Base-by-base conservation (phyloP, 1,284 basidiomycete species). In the Ustilago curta region DNA sequence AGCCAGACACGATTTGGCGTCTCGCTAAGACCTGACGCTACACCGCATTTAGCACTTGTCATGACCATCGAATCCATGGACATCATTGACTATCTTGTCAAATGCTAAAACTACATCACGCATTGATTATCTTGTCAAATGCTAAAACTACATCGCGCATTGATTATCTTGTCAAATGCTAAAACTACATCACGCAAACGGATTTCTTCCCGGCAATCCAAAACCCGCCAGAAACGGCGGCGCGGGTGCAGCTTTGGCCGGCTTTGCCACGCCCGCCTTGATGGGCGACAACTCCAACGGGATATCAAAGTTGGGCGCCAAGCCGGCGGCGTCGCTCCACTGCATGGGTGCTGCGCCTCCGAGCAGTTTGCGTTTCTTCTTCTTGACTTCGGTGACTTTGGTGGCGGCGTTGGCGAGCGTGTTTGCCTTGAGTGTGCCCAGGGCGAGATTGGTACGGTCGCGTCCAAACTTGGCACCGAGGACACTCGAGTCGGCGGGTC, bases 241-340 rank as follows among this genome's bases (percentile, higher is more conserved):
- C 14, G 47, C 52, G 4, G 32, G 57, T 1, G 47, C 67, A 12
- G 35, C 44, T 27, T 42, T 43, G 2, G 16, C 57, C 4, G 14
- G 25, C 29, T 45, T 47, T 18, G 11, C 44, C 3, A 14, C 47
- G 2, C 60, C 58, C 8, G 48, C 59, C n/a, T 73, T 73, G 55
- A 74, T 74, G 16, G 71, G 71, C 35, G 58, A 61, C 19, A 74
- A 32, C 39, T 69, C 71, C 21, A 74, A 44, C 18, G 71, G 71
- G 44, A 74, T 68, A 43, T 74, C 71, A 50, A 69, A 74, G 55
- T 69, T 69, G 4, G 71, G 71, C n/a, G 65, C 71, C 53, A 74
- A 27, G 14, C 61, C 66, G 0, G 54, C 62, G 4, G 49, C 59
- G n/a, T 71, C 69, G 16, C 62, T 59, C 69, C 69, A 71, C 45